Percentiles rank a stretch among this genome's conserved stretches.
Conservation (phyloP, 1,139 yeast species). For the Kodamaea sp. region DNA sequence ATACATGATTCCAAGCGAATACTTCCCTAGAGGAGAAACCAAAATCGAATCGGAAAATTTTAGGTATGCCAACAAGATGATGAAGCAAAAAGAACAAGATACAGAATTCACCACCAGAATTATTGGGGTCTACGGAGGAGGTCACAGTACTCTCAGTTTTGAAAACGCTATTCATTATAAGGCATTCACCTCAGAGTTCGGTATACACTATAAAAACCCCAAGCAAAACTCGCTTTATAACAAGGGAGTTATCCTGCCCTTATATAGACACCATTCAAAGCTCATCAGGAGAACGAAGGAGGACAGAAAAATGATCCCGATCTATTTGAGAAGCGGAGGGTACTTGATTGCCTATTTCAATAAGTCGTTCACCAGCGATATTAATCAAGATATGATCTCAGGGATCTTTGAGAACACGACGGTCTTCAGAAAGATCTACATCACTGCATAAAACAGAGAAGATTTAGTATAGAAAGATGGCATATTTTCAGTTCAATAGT, state of each 20-base stretch:
- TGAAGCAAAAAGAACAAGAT: conserved; percentile 21
- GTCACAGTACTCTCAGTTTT: conserved; percentile 30
- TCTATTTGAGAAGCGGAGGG: conserved; percentile 58
- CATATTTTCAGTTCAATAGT: too few relatives aligned
- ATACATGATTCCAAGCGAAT: conserved; percentile 39
- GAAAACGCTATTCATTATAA: conserved; percentile 49
- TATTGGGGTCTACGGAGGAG: conserved; percentile 49
- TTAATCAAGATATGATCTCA: conserved; percentile 47
- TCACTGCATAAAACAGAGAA: conserved; percentile 19
- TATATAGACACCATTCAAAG: conserved; percentile 43
- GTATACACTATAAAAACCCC: conserved; percentile 43
- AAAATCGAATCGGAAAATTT: conserved; percentile 48
- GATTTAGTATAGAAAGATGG: too few relatives aligned
- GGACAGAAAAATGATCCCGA: conserved; percentile 28
- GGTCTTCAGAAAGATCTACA: conserved; percentile 42
- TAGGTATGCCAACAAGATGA: conserved; percentile 36
- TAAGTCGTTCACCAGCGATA: conserved; percentile 25
- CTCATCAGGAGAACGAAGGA: conserved; percentile 36
- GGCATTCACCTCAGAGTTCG: conserved; percentile 57
- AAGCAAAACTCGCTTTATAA: conserved; percentile 32
- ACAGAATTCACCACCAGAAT: conserved; percentile 45
- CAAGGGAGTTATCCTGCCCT: conserved; percentile 55
- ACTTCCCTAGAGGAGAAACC: conserved; percentile 40
- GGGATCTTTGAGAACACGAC: conserved; percentile 43
- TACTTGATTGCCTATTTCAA: conserved; percentile 56